Evolutionary conservation across 2,329 filamentous ascomycete genomes (phyloP), one percentile per base, ranked within the genome.

Genomic region (Nannizziopsis arthrosporioides): DNA sequence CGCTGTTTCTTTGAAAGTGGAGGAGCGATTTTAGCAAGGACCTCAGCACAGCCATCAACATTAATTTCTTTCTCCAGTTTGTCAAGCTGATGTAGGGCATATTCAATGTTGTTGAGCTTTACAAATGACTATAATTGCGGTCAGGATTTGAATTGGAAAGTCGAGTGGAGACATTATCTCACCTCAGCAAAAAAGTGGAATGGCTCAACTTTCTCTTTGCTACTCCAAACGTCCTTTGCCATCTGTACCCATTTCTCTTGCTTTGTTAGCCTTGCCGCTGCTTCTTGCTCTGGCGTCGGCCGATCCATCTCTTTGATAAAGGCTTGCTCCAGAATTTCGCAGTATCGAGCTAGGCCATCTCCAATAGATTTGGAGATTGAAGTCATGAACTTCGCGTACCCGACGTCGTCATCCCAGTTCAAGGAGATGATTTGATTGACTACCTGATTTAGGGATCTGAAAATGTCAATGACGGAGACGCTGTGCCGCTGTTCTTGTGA

Each of bases 381-480:
- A 12, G 92, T 98, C 89, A 96, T 96, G 67, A 98, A 98, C 53
- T 89, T 87, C 35, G 92, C 90, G 62, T 94, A 85, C 55, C 94
- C 89, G 34, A 94, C 74, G 59, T 94, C 86, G 62, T 96, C 87
- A 54, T 88, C 84, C 92, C 92, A 98, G 52, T 89, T 80, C 9
- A 98, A 74, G 56, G 86, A 74, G 47, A 85, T 81, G 47, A 98
- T 80, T 58, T 93, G 86, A 54, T 95, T 84, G 32, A 93, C 80
- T 14, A 84, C 85, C 67, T 95, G 85, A 58, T 89, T 93, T 73
- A 96, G 95, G 1, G 93, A 82, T 57, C 85, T 82, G 69, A 95
- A 96, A 38, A 94, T 81, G 63, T 98, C 92, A 53, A 95, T 84
- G 6, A 94, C 80, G 12, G 90, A 96, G 51, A 90, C 80, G 62